Base-by-base conservation (phyloP, 2,329 filamentous ascomycete genomes). In the Penicillium italicum region DNA sequence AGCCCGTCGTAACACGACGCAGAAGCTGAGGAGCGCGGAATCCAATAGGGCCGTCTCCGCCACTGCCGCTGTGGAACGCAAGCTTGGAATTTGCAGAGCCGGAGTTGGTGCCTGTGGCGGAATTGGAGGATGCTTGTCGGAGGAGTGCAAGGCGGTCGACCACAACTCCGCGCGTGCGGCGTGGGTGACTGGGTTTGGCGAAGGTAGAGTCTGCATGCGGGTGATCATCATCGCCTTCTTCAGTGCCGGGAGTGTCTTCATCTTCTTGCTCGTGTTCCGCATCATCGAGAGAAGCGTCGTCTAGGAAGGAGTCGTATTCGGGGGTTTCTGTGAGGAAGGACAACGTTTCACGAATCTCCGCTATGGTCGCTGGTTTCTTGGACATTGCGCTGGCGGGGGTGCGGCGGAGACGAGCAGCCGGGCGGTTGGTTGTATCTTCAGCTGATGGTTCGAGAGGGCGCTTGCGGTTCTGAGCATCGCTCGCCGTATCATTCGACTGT, bases 291-390 rank as follows among this genome's bases (percentile, higher is more conserved):
- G 77, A 79, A 8, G 78, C 77, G 40, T 82, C 80, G 37, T 79
- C 80, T 3, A 81, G 79, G 56, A 79, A 79, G n/a, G 79, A 82
- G 28, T 79, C 79, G 45, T 77, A 79, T 43, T 80, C 74, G n/a
- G 79, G 79, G 37, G 83, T 82, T 49, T 96, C 91, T 16, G 96
- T 85, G 10, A 97, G 81, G 71, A 88, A 89, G 5, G 90, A 95
- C 7, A 97, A 78, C 0, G 89, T 90, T 70, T 93, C 85, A 54
- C 91, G 86, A 59, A 97, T 88, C 67, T 97, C 90, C 28, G 86
- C 85, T 10, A 96, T 77, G 18, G 86, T 89, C 5, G 87, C 80
- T 0, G 91, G 90, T 65, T 86, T 91, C 72, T 83, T 84, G 50
- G 78, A 80, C 56, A 71, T 69, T 16, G 78, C 77, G 54, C 80